Evolutionary conservation across 2,329 filamentous ascomycete genomes (phyloP).

Genomic region (Aspergillus glaucus): DNA sequence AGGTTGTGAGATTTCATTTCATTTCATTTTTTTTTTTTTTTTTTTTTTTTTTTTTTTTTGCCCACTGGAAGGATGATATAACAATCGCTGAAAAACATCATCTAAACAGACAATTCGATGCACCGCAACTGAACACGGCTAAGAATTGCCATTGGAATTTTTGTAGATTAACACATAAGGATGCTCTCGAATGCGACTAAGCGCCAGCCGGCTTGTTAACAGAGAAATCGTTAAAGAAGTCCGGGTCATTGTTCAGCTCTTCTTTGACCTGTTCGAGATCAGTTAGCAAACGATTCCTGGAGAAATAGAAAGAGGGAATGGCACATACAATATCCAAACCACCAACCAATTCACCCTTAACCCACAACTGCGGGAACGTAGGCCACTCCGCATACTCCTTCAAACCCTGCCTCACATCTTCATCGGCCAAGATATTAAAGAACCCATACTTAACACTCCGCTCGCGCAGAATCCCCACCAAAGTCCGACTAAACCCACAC

Average conservation of each 20-base stretch:
- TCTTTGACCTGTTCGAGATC: slow-evolving; percentile 68
- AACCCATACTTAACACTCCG: slow-evolving; percentile 93
- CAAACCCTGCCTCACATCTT: slow-evolving; percentile 90
- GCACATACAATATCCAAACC: slow-evolving; percentile 85
- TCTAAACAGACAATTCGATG: no score
- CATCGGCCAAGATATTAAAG: slow-evolving; percentile 97
- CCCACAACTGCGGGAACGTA: slow-evolving; percentile 92
- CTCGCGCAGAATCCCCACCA: slow-evolving; percentile 80
- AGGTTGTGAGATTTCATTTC: no score
- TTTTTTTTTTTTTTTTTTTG: no score
- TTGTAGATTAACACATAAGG: no score
- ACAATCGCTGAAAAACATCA: no score
- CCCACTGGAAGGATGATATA: no score
- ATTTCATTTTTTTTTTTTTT: no score
- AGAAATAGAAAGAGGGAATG: not conserved
- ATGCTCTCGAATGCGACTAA: not conserved
- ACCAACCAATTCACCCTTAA: slow-evolving; percentile 82
- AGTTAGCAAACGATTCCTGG: slow-evolving; percentile 9
- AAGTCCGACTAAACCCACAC: slow-evolving; percentile 87
- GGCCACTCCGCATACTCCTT: slow-evolving; percentile 99
- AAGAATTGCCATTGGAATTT: no score
- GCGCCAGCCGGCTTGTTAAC: slow-evolving; percentile 34
- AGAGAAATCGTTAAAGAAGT: slow-evolving; percentile 72
- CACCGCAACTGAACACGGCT: no score
- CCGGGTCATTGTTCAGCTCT: slow-evolving; percentile 74